Conservation (phyloP, 768 basidiomycete genomes). For the Lactarius deliciosus region DNA sequence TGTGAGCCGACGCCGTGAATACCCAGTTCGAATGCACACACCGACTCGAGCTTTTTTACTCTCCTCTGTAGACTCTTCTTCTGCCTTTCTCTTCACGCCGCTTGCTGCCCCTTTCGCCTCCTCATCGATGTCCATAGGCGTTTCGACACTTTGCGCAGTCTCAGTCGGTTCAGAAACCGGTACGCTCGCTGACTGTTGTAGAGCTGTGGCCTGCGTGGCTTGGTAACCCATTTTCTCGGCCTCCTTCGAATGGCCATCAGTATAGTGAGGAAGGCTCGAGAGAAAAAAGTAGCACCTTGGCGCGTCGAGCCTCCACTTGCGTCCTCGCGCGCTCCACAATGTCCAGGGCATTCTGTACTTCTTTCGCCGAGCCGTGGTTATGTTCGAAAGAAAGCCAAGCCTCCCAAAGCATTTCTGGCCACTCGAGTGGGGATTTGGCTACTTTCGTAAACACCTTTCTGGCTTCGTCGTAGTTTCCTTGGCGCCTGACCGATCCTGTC, state of each 20-base stretch:
- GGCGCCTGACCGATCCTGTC: slow-evolving; percentile 41
- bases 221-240: slow-evolving; percentile 58
- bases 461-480: slow-evolving; percentile 56
- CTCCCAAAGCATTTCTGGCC: slow-evolving; percentile 94
- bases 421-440: slow-evolving; percentile 76
- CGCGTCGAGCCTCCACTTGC: slow-evolving; percentile 60
- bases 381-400: slow-evolving; percentile 89
- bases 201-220: slow-evolving; percentile 47
- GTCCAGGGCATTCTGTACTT: slow-evolving; percentile 60
- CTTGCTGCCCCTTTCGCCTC: slow-evolving; percentile 39
- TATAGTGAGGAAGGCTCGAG: background rate
- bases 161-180: slow-evolving; percentile 33
- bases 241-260: slow-evolving; percentile 43
- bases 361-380: slow-evolving; percentile 68
- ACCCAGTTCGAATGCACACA: slow-evolving; percentile 36
- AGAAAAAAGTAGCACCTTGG: slow-evolving; percentile 49
- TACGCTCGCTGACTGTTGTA: slow-evolving; percentile 41
- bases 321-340: slow-evolving; percentile 64
- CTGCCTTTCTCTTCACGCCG: slow-evolving; percentile 63
- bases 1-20: slow-evolving; percentile 9
- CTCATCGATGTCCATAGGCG: slow-evolving; percentile 46
- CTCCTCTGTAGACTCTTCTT: slow-evolving; percentile 46
- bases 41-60: slow-evolving; percentile 65
- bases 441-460: slow-evolving; percentile 67
- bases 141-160: slow-evolving; percentile 27